A percentile compares a stretch with the other conserved stretches of the same genome.
Evolutionary conservation across 345 rosid genomes (phyloP).

Genomic region (Firmiana major): DNA sequence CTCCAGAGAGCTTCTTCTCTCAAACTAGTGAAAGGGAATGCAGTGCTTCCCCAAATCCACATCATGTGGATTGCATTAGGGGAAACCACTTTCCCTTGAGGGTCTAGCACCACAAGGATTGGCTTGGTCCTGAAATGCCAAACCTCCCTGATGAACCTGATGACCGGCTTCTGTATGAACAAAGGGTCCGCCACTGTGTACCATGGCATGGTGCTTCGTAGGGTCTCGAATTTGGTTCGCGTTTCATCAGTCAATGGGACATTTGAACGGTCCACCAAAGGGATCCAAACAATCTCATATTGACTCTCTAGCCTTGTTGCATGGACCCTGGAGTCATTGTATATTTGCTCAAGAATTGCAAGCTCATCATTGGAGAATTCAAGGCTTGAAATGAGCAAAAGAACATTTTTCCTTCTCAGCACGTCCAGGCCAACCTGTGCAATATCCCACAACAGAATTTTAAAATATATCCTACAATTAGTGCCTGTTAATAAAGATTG

Average conservation of each 20-base stretch:
- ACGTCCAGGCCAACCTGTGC: slow-evolving; percentile 65
- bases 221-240: slow-evolving; percentile 45
- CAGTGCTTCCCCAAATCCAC: slow-evolving; percentile 97
- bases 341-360: slow-evolving; percentile 80
- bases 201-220: slow-evolving; percentile 76
- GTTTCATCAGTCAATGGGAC: slow-evolving; percentile 33
- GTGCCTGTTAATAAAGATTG: not conserved
- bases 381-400: slow-evolving; percentile 73
- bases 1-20: slow-evolving; percentile 87
- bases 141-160: slow-evolving; percentile 59
- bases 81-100: slow-evolving; percentile 72
- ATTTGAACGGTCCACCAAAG: slow-evolving; percentile 47
- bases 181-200: slow-evolving; percentile 63
- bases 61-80: slow-evolving; percentile 97
- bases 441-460: not conserved
- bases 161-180: slow-evolving; percentile 56
- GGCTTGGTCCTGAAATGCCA: slow-evolving; percentile 94
- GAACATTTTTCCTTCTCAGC: slow-evolving; percentile 75
- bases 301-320: slow-evolving; percentile 48
- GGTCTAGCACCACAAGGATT: slow-evolving; percentile 84
- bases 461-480: not conserved
- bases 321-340: slow-evolving; percentile 60
- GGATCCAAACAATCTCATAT: slow-evolving; percentile 88
- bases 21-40: slow-evolving; percentile 80
- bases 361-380: slow-evolving; percentile 70